Evolutionary conservation across 345 rosid genomes (phyloP).

Genomic region (Murraya koenigii): DNA sequence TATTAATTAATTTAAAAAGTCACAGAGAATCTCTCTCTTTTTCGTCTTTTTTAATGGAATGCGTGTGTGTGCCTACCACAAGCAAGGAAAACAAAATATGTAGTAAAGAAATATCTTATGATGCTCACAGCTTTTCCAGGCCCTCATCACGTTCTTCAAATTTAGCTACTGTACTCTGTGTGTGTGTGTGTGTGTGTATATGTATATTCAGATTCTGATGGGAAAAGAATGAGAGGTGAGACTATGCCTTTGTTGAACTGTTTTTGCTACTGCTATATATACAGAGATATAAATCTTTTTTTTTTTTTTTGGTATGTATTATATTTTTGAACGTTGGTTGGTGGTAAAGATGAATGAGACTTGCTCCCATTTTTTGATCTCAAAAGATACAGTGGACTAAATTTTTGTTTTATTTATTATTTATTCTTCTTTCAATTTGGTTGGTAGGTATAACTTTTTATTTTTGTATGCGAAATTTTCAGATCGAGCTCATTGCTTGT

Average conservation of each 20-base stretch:
- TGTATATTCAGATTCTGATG: not conserved
- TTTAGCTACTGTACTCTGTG: not conserved
- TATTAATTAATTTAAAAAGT: not conserved
- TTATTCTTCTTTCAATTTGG: not conserved
- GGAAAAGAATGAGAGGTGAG: not conserved
- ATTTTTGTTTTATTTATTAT: not conserved
- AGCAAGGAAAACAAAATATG: constrained; percentile 2
- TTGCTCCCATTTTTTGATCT: not conserved
- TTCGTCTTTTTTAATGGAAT: constrained; percentile 2
- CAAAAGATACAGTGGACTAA: not conserved
- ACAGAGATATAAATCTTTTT: not conserved
- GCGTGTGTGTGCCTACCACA: constrained; percentile 19
- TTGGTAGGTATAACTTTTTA: not conserved
- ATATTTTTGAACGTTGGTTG: not conserved
- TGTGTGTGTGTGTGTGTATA: too few relatives aligned
- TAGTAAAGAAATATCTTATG: not conserved
- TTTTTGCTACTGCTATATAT: too few relatives aligned
- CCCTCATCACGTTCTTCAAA: not conserved
- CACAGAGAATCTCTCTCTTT: not conserved
- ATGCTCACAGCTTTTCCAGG: not conserved
- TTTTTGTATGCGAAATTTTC: not conserved
- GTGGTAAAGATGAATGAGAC: not conserved
- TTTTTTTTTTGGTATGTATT: not conserved
- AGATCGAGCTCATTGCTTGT: not conserved
- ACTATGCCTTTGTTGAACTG: too few relatives aligned